Conservation (phyloP, 2,329 filamentous ascomycete genomes). For the Mollisia scopiformis region DNA sequence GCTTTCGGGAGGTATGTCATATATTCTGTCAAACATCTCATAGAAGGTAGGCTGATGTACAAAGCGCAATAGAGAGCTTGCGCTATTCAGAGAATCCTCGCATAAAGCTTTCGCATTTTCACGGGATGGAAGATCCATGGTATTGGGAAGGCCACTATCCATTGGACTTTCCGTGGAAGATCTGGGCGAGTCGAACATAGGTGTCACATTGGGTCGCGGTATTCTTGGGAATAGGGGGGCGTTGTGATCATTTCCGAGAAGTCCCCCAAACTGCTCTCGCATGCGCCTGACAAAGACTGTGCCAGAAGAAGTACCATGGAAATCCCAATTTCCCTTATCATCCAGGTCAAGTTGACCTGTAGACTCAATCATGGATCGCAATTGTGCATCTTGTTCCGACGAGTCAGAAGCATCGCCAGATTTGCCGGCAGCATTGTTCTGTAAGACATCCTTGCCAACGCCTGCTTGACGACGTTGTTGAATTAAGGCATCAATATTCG, state of each 20-base stretch:
- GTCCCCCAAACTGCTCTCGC: conserved; percentile 82
- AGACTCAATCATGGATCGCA: conserved; percentile 94
- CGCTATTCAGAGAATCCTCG: conserved; percentile 58
- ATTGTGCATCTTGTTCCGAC: conserved; percentile 65
- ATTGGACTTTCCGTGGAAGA: conserved; percentile 35
- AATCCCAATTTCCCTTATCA: conserved; percentile 91
- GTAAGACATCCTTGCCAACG: conserved; percentile 45
- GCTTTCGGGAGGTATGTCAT: conserved; percentile 66
- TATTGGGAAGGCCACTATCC: conserved; percentile 34
- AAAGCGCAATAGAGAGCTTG: conserved; percentile 65
- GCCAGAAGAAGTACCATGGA: conserved; percentile 91
- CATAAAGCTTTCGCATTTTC: conserved; percentile 57
- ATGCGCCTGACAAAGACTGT: conserved; percentile 86
- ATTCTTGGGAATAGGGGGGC: conserved; percentile 59
- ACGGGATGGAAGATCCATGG: conserved; percentile 70
- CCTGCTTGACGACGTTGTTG: conserved; percentile 58
- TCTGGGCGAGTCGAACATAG: conserved; percentile 34
- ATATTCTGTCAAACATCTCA: conserved; percentile 75
- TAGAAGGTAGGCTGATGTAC: conserved; percentile 84
- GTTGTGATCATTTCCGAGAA: conserved; percentile 65
- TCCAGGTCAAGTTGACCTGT: conserved; percentile 91
- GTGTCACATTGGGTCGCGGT: conserved; percentile 45
- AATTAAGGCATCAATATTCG: conserved; percentile 76
- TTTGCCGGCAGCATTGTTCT: conserved; percentile 23
- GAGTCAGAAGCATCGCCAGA: conserved; percentile 12